Base-by-base conservation (phyloP, 2,329 filamentous ascomycete species). In the Cladosporium sp. region DNA sequence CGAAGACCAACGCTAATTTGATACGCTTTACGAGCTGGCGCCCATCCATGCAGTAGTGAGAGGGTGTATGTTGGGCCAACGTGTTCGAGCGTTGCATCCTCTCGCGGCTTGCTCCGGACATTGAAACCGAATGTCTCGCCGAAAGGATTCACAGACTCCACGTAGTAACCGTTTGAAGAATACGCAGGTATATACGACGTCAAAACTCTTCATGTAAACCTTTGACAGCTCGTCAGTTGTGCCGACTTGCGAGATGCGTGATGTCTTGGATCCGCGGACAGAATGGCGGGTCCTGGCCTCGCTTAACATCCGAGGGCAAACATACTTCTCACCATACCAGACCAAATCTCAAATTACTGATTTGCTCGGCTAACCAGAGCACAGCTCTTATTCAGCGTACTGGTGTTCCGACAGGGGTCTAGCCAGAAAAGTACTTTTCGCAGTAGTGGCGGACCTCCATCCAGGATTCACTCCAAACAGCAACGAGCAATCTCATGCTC, bases 51-150 rank as follows among this genome's bases (percentile, higher is more conserved):
- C 34, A 58, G 32, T 34, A 24, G n/a, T 36, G 32, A 24, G 34
- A 24, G n/a, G 32, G n/a, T 26, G 32, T 38, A 24, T 58, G 34
- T 58, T 58, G 55, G 32, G 32, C 12, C 55, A 34, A 58, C 34
- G 32, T 7, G 32, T 15, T 36, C 21, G 55, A 58, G n/a, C 11
- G 18, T 58, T 41, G 32, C 21, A 41, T 32, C 55, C 12, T 41
- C 21, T n/a, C 32, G 14, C 32, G 55, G 32, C 24, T 58, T 41
- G 55, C 34, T 58, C 32, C 34, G 32, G 32, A 26, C 30, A 34
- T 58, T 41, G n/a, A 58, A 26, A 41, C 55, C 55, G 55, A 58
- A 41, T 58, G 32, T 58, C 34, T 26, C 21, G n/a, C 55, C 55
- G 55, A 24, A 36, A 58, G 32, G 34, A 58, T 36, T 24, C 1